Conservation (phyloP, 306 rosid species). For the Cucurbita moschata region DNA sequence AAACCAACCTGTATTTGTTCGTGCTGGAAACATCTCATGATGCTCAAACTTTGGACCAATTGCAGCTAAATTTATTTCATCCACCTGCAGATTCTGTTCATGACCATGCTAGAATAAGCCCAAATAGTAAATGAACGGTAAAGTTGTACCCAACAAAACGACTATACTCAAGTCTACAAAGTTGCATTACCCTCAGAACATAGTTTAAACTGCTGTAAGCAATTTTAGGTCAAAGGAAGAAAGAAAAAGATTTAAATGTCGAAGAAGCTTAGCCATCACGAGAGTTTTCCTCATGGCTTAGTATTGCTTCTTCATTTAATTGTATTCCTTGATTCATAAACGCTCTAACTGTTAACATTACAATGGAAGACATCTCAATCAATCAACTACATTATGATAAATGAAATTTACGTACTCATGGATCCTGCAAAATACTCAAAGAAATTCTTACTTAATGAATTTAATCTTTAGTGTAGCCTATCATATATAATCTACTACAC, state of each 20-base stretch:
- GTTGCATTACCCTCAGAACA: background rate
- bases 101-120: conserved; percentile 4
- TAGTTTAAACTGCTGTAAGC: background rate
- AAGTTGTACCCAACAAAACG: background rate
- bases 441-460: background rate
- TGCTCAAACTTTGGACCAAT: conserved; percentile 87
- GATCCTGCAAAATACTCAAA: background rate
- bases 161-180: background rate
- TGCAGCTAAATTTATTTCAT: conserved; percentile 65
- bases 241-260: background rate
- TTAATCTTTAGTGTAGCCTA: background rate
- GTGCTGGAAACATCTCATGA: conserved; percentile 80
- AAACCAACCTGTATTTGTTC: conserved; percentile 74
- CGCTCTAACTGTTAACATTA: background rate
- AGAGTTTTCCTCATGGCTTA: background rate
- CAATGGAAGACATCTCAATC: background rate
- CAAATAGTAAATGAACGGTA: background rate
- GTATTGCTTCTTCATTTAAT: background rate
- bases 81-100: conserved; percentile 67
- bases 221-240: background rate
- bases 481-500: background rate
- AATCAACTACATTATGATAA: background rate
- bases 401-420: background rate
- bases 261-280: background rate
- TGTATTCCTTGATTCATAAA: background rate